Conservation (phyloP, 2,329 filamentous ascomycete species). For the Didymellaceae sp. region DNA sequence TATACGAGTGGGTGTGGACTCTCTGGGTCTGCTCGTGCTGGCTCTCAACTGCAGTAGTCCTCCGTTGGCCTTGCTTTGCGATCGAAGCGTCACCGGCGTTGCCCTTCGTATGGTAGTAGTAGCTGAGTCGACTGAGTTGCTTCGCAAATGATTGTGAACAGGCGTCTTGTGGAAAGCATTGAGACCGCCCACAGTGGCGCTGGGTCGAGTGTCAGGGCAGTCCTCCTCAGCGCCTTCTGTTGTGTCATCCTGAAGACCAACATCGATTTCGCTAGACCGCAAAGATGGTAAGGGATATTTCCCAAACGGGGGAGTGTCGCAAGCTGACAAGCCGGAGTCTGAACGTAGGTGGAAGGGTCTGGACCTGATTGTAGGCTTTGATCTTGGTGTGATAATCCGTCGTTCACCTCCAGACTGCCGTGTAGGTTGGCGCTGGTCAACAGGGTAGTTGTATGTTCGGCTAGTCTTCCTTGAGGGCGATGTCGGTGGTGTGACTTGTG, state of each 20-base stretch:
- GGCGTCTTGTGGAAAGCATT: neutral
- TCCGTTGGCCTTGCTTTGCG: slow-evolving; percentile 20
- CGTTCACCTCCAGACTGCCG: neutral
- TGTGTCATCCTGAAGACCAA: neutral
- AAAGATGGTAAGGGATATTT: neutral
- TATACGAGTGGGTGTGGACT: slow-evolving; percentile 11
- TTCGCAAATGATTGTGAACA: neutral
- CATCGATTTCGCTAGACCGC: neutral
- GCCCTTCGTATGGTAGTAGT: neutral
- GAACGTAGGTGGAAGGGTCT: neutral
- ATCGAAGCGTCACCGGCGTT: neutral
- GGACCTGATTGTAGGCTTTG: no score
- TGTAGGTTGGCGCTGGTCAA: neutral
- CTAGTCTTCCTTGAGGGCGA: neutral
- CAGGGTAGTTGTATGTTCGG: neutral
- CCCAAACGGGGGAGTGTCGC: neutral
- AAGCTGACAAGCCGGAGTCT: neutral
- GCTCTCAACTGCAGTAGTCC: slow-evolving; percentile 31
- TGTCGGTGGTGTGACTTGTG: neutral
- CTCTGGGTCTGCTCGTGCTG: slow-evolving; percentile 16
- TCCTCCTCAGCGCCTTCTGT: neutral
- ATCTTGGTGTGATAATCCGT: no score
- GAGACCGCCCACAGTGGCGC: neutral
- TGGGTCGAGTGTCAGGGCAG: neutral
- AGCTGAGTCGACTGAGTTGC: neutral